Conservation (phyloP, 441 rosid species). For the Gossypium davidsonii region DNA sequence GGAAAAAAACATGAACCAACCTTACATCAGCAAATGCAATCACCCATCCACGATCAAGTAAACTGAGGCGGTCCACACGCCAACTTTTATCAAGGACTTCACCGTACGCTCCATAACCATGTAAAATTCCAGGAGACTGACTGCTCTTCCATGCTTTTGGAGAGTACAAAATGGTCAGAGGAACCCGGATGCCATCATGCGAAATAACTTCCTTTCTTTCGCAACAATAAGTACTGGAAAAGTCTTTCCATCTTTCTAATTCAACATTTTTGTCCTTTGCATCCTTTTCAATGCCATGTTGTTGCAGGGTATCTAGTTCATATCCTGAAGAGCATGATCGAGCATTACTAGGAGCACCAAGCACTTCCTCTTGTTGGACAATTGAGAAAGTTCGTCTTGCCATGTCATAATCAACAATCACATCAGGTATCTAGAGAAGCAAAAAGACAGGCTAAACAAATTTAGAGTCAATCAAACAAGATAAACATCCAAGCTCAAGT, state of each 20-base stretch:
- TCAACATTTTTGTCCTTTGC: slow-evolving; percentile 16
- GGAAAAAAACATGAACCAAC: slow-evolving; percentile 30
- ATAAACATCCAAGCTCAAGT: neutral
- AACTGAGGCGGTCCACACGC: slow-evolving; percentile 65
- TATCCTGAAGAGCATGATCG: slow-evolving; percentile 20
- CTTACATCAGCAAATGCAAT: slow-evolving; percentile 93
- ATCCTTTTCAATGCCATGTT: slow-evolving; percentile 14
- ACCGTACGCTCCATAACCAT: slow-evolving; percentile 90
- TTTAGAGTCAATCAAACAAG: neutral
- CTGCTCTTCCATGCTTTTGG: slow-evolving; percentile 51
- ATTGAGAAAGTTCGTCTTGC: slow-evolving; percentile 43
- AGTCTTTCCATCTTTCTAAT: slow-evolving; percentile 41
- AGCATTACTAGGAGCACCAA: slow-evolving; percentile 26
- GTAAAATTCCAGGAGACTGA: slow-evolving; percentile 65
- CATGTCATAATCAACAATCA: slow-evolving; percentile 75
- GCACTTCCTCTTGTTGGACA: slow-evolving; percentile 56
- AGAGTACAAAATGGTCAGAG: slow-evolving; percentile 75
- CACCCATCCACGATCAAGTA: slow-evolving; percentile 95
- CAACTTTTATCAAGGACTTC: slow-evolving; percentile 79
- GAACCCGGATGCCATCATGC: slow-evolving; percentile 65
- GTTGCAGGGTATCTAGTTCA: slow-evolving; percentile 18
- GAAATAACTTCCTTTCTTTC: slow-evolving; percentile 66
- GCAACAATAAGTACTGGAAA: slow-evolving; percentile 54
- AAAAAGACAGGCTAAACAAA: neutral
- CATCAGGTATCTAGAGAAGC: slow-evolving; percentile 69